Evolutionary conservation across 305 asterid genomes (phyloP).

Genomic region (Fraxinus ornus): DNA sequence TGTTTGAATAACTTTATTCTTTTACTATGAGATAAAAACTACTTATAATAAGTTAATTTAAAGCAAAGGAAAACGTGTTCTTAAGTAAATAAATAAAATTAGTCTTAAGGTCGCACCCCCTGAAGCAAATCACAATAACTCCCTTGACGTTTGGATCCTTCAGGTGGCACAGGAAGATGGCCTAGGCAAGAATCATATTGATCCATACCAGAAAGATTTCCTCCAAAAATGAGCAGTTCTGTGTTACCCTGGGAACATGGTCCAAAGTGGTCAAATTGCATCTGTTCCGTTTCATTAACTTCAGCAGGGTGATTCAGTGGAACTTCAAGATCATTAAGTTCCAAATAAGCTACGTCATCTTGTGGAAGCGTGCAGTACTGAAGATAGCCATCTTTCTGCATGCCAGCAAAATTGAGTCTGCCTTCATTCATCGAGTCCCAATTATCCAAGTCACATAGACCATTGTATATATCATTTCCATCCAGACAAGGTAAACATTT

Average conservation of each 20-base stretch:
- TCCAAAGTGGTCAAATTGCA: conserved; percentile 18
- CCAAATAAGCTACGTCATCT: conserved; percentile 38
- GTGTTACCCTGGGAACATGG: conserved; percentile 13
- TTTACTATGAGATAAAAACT: background rate
- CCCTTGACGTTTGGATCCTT: conserved; percentile 14
- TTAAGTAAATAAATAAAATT: background rate
- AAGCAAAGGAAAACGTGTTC: background rate
- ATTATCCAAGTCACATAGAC: conserved; percentile 37
- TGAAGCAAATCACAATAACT: conserved; percentile 22
- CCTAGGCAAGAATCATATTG: conserved; percentile 17
- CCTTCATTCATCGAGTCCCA: conserved; percentile 29
- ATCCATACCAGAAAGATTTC: conserved; percentile 20
- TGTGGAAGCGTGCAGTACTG: conserved; percentile 9
- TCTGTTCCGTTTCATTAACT: conserved; percentile 21
- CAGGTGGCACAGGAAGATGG: conserved; percentile 26
- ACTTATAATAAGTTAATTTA: background rate
- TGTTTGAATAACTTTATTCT: background rate
- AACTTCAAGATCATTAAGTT: conserved; percentile 46
- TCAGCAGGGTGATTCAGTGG: conserved; percentile 33
- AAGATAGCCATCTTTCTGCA: conserved; percentile 20
- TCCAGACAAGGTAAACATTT: conserved; percentile 18
- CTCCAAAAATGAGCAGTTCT: conserved; percentile 22
- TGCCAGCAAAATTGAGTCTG: conserved; percentile 23
- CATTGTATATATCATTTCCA: conserved; percentile 43
- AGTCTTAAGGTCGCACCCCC: conserved; percentile 27